Conservation (phyloP, 1,139 yeast genomes). For the Entelexis paramagnoliae region DNA sequence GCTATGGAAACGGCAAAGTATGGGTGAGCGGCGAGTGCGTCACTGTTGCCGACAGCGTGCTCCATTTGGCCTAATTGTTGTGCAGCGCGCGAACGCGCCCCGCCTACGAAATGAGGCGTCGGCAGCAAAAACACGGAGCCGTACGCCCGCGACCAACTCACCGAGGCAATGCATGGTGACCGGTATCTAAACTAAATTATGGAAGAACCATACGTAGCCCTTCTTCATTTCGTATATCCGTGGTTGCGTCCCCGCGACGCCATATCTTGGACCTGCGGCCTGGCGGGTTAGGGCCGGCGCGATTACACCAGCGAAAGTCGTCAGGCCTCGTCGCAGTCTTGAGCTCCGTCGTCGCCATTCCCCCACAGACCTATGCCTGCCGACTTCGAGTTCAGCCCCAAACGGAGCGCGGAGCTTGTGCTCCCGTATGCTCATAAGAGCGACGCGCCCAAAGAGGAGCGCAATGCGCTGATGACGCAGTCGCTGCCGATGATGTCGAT, state of each 20-base stretch:
- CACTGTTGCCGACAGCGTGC: slow-evolving; percentile 9
- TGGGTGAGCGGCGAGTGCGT: slow-evolving; percentile 19
- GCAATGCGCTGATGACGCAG: slow-evolving; percentile 37
- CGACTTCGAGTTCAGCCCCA: slow-evolving; percentile 4
- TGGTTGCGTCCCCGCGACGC: too few relatives aligned
- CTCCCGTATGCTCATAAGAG: slow-evolving; percentile 30
- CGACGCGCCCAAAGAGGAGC: slow-evolving; percentile 21
- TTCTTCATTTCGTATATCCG: too few relatives aligned
- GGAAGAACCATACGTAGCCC: too few relatives aligned
- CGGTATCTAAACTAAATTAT: too few relatives aligned
- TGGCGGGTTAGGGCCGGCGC: background rate
- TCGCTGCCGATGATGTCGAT: slow-evolving; percentile 58
- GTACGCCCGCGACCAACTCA: too few relatives aligned
- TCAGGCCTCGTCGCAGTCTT: too few relatives aligned
- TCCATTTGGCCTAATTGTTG: background rate
- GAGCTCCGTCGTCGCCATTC: background rate
- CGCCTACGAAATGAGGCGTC: too few relatives aligned
- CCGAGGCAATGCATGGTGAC: too few relatives aligned
- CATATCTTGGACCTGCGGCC: too few relatives aligned
- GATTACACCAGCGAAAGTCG: background rate
- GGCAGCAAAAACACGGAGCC: too few relatives aligned
- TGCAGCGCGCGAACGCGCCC: too few relatives aligned
- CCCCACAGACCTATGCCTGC: background rate
- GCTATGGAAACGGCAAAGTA: slow-evolving; percentile 9
- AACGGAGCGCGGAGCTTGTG: slow-evolving; percentile 30